Evolutionary conservation across 78 protist genomes (phyloP).

Genomic region (Cavenderia fasciculata): DNA sequence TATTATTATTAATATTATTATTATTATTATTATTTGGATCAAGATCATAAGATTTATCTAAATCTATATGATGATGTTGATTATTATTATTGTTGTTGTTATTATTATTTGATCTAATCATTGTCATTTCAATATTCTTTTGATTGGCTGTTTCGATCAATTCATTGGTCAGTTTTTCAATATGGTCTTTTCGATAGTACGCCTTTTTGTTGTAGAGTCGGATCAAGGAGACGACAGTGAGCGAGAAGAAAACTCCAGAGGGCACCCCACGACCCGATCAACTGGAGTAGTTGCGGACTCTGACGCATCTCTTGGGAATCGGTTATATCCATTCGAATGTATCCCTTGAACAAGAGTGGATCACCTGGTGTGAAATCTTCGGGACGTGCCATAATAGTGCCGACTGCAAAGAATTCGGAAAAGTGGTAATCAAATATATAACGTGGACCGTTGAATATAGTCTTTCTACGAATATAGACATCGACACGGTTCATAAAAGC

Average conservation of each 20-base stretch:
- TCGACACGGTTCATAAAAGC: conserved; percentile 4
- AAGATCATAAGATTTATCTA: no score
- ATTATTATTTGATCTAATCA: not conserved
- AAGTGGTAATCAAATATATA: conserved; percentile 34
- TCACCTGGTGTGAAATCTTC: not conserved
- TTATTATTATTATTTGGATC: no score
- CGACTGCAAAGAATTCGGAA: conserved; percentile 6
- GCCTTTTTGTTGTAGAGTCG: conserved; percentile 22
- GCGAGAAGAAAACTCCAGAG: conserved; percentile 27
- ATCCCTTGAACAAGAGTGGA: conserved; percentile 16
- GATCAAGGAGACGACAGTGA: conserved; percentile 1
- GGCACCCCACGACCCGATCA: conserved; percentile 51
- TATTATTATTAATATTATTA: no score
- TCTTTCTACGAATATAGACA: not conserved
- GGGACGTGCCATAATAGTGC: not conserved
- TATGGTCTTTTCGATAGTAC: not conserved
- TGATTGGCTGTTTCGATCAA: not conserved
- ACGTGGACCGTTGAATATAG: conserved; percentile 59
- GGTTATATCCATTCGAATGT: conserved; percentile 31
- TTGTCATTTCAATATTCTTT: not conserved
- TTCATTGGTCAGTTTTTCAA: not conserved
- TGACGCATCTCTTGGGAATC: conserved; percentile 44
- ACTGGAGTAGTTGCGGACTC: not conserved
- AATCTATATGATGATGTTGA: no score
- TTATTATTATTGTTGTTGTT: not conserved